Conservation (phyloP, 345 rosid species). For the Populus deltoides region DNA sequence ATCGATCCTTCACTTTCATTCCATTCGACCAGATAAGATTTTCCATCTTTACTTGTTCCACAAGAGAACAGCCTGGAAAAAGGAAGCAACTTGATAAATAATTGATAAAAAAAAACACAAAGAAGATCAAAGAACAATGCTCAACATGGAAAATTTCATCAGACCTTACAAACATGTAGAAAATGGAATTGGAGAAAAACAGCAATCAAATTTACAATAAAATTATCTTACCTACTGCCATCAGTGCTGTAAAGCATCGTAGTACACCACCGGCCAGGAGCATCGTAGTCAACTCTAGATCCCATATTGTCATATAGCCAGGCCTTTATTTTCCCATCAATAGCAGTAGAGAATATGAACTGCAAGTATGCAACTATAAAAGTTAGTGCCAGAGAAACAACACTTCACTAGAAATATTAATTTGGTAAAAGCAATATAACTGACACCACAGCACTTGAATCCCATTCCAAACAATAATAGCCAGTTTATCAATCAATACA, state of each 20-base stretch:
- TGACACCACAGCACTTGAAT: background rate
- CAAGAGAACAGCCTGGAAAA: conserved; percentile 75
- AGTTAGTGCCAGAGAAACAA: conserved; percentile 8
- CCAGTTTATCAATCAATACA: background rate
- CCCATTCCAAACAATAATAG: background rate
- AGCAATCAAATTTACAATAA: background rate
- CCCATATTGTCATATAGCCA: conserved; percentile 85
- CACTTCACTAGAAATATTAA: background rate
- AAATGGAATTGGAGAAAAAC: background rate
- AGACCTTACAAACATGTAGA: background rate
- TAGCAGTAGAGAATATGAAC: conserved; percentile 79
- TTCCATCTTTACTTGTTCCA: conserved; percentile 92
- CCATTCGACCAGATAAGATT: conserved; percentile 82
- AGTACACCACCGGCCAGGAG: conserved; percentile 77
- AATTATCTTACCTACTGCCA: conserved; percentile 59
- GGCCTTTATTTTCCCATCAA: conserved; percentile 84
- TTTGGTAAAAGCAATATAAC: background rate
- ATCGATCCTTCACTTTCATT: conserved; percentile 90
- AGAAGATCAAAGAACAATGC: background rate
- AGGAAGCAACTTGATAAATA: conserved; percentile 9
- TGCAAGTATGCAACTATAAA: conserved; percentile 29
- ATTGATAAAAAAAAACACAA: background rate
- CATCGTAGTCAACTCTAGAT: conserved; percentile 79
- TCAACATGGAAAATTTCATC: background rate
- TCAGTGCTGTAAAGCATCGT: conserved; percentile 85